Base-by-base conservation (phyloP, 306 rosid species). In the Albizia julibrissin region DNA sequence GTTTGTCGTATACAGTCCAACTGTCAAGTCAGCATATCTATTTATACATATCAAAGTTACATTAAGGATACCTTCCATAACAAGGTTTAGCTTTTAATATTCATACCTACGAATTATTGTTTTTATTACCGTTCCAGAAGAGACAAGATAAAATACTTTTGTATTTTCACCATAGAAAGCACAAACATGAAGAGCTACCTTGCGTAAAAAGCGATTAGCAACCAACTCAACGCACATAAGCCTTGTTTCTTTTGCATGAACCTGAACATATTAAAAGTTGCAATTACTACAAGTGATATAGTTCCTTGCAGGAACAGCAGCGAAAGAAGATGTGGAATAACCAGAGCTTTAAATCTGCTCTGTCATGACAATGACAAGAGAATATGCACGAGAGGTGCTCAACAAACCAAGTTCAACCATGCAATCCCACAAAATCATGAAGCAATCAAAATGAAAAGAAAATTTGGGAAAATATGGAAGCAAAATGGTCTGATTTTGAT, bases 161-260 rank as follows among this genome's bases (percentile, higher is more conserved):
- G 58, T 18, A 64, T 69, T 80, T 76, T 26, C 49, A 27, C 47
- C 9, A 29, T 14, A 58, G 44, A 81, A 58, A 47, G 76, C 50
- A 65, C 76, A 73, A 76, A 34, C 14, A 26, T 12, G 73, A 80
- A 78, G 9, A 62, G 82, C 73, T 89, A 95, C 98, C 98, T 88
- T 95, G 33, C 97, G 90, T 81, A 95, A 81, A 93, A 95, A 95
- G 78, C 99, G 96, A 89, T 95, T 95, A 56, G 96, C 99, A 54
- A 93, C 92, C 84, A 95, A 91, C 88, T 95, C 99, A 67, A 95
- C 75, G 16, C 98, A 93, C 92, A 95, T 90, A 74, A 92, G 90
- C 86, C 81, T 84, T 66, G 83, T 87, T 88, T 90, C 96, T 83
- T 89, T 92, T 24, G 31, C 85, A 71, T 78, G 42, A 77, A 84